Base-by-base conservation (phyloP, 2,329 filamentous ascomycete genomes). In the Sclerotinia minor region DNA sequence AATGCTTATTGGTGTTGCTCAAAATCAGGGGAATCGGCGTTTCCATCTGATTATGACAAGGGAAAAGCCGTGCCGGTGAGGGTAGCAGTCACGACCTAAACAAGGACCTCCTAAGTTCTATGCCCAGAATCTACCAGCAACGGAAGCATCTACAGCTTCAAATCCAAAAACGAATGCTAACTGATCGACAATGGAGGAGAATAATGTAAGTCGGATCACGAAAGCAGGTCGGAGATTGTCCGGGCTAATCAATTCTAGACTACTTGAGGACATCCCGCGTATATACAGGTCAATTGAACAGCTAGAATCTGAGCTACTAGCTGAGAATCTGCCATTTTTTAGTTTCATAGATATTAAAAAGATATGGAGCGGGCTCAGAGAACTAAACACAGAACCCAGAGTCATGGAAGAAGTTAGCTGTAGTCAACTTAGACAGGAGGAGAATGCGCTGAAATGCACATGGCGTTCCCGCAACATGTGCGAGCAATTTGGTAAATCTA, bases 241-340 rank as follows among this genome's bases (percentile, higher is more conserved):
- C 0, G 24, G 24, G 15, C 50, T 52, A 19, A 29, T 29, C 0
- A 0, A 0, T 52, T 8, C 9, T 0, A 52, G 50, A 29, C 50
- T 29, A 19, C 0, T 52, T 2, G 4, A 1, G 5, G 50, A 29
- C 3, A 29, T 52, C 2, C 8, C 24, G 24, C 2, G 2, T 1
- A 29, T 52, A 0, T 26, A 52, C 13, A 19, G 29, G 13, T 52
- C 24, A 26, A 29, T 19, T 29, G 50, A 52, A 29, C 15, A 17
- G 4, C 24, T 29, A 29, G 24, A 17, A 1, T 8, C 1, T 52
- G 13, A 0, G 4, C 1, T 52, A 52, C 0, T 8, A 15, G 13
- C 7, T 26, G 1, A 29, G 7, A 13, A 19, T 29, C 5, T 52
- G 8, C 49, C n/a, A 11, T 9, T 4, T 0, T 50, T 50, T 13